Base-by-base conservation (phyloP, 495 filamentous ascomycete species). In the Parmelia sp. region DNA sequence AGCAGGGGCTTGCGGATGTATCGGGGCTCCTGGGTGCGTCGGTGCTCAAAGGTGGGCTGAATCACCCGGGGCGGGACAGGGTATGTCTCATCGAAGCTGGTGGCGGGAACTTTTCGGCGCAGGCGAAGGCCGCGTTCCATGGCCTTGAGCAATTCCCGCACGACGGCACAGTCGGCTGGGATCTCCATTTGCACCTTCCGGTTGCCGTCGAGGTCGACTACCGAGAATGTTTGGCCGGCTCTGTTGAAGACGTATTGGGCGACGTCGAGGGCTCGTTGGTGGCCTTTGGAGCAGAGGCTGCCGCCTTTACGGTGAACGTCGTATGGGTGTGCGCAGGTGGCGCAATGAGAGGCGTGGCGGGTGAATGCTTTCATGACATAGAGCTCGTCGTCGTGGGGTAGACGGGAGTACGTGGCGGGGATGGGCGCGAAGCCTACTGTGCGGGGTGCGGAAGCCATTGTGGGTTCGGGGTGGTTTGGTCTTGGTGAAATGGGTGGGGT, bases 231-330 rank as follows among this genome's bases (percentile, higher is more conserved):
- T 61, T 78, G 79, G 42, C 78, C 76, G 45, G 75, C 75, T 66
- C 77, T 74, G 66, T 74, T 74, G 74, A 81, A 79, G 31, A 84
- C 66, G 64, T 84, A 83, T 23, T 75, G 71, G 63, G 73, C 72
- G n/a, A 84, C 78, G 66, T 79, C 74, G 59, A 70, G 57, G 58
- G 82, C 82, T 45, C 75, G 73, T 55, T 69, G 69, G 62, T 77
- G 71, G n/a, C 82, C 82, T 57, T 76, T 78, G 45, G 78, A 72
- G 67, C 82, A 84, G 66, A 83, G 75, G 35, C 70, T 70, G 14
- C 68, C 68, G 33, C 77, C 72, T 49, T 75, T 71, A n/a, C 61
- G 67, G 61, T 70, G 68, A 25, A 71, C 70, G 44, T 76, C 63
- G 61, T 79, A 73, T 7, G 81, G 73, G 36, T 75, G 60, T 19